phyloP scores from a whole-genome alignment of 805 yeast species.

The Saturnispora kantuleensis region DNA sequence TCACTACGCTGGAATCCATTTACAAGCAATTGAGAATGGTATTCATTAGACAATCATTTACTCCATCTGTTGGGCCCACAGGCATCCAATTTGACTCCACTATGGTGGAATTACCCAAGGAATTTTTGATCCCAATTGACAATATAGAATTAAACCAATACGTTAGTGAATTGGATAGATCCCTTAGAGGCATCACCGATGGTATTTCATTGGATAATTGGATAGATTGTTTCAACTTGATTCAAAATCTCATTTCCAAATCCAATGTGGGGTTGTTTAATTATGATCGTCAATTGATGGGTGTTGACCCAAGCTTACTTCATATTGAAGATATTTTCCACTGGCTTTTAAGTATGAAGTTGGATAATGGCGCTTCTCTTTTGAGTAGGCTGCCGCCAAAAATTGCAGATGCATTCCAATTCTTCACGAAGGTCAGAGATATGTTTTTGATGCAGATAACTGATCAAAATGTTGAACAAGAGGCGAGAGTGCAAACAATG shows the following conservation, averaged over 20 bases:
- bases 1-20: slow-evolving; percentile 27
- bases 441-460: slow-evolving; percentile 57
- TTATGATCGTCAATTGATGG: slow-evolving; percentile 33
- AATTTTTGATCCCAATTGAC: slow-evolving; percentile 6
- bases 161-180: slow-evolving; percentile 41
- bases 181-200: slow-evolving; percentile 25
- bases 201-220: slow-evolving; percentile 62
- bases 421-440: slow-evolving; percentile 57
- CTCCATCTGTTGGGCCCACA: slow-evolving; percentile 41
- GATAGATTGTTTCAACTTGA: slow-evolving; percentile 61
- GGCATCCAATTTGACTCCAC: slow-evolving; percentile 33
- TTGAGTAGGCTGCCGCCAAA: slow-evolving; percentile 51
- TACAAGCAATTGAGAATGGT: slow-evolving; percentile 59
- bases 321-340: slow-evolving; percentile 57
- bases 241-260: slow-evolving; percentile 60
- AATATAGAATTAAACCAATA: slow-evolving; percentile 27
- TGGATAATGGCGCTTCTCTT: slow-evolving; percentile 31
- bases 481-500: slow-evolving; percentile 61
- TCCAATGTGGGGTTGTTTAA: slow-evolving; percentile 48
- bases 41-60: slow-evolving; percentile 60
- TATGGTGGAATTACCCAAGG: slow-evolving; percentile 31
- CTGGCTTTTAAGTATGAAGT: slow-evolving; percentile 45
- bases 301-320: slow-evolving; percentile 43
- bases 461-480: slow-evolving; percentile 46
- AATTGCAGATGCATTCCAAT: slow-evolving; percentile 51